phyloP scores from a whole-genome alignment of 306 rosid genomes.

The Betula pendula region DNA sequence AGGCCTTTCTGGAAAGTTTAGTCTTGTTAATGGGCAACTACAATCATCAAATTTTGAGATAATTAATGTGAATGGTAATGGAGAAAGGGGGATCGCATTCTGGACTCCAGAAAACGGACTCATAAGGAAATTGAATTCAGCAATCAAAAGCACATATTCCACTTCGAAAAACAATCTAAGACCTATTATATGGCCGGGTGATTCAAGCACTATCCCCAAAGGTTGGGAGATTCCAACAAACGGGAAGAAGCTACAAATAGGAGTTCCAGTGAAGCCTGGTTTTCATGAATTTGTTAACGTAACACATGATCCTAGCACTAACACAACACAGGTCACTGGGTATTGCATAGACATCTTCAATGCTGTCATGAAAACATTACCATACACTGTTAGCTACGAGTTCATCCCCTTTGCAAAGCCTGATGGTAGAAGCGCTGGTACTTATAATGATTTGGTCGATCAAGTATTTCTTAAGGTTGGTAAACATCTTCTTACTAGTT shows the following conservation, averaged over 20 bases:
- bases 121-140: conserved; percentile 15
- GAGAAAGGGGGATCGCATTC: conserved; percentile 46
- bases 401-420: conserved; percentile 36
- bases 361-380: conserved; percentile 36
- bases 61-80: conserved; percentile 43
- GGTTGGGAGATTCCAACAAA: conserved; percentile 54
- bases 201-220: conserved; percentile 29
- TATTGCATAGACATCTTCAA: conserved; percentile 55
- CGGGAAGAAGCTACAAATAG: conserved; percentile 39
- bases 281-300: conserved; percentile 35
- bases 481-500: neutral
- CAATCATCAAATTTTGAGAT: conserved; percentile 27
- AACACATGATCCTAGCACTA: neutral
- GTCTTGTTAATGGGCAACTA: conserved; percentile 21
- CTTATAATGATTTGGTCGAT: conserved; percentile 37
- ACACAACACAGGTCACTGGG: conserved; percentile 30
- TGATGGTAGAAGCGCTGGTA: conserved; percentile 30
- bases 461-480: conserved; percentile 51
- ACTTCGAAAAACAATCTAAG: conserved; percentile 25
- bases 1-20: conserved; percentile 26
- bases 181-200: conserved; percentile 61
- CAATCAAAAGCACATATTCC: neutral
- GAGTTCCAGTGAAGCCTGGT: conserved; percentile 38
- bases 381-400: conserved; percentile 40
- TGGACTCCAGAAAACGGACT: conserved; percentile 50